Conservation (phyloP, 1,284 basidiomycete genomes). For the Schizophyllum amplum region DNA sequence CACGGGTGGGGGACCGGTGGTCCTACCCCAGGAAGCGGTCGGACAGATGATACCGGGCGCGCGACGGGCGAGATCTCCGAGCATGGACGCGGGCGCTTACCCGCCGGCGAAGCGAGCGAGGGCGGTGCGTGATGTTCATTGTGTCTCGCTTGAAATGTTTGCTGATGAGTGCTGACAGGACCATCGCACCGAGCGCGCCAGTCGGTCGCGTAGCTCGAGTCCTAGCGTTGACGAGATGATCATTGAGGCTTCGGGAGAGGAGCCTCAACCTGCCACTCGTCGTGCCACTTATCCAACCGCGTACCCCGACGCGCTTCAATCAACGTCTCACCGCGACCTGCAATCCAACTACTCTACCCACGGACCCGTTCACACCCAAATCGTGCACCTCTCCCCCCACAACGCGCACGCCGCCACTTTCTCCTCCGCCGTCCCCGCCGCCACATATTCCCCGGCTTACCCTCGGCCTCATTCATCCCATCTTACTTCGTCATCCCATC, state of each 20-base stretch:
- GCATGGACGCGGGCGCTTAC: not conserved
- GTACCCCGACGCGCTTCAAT: not conserved
- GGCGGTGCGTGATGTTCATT: not conserved
- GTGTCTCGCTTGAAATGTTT: not conserved
- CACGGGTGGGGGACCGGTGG: slow-evolving; percentile 33
- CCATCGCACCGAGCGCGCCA: not conserved
- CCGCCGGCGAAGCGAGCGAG: not conserved
- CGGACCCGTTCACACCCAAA: not conserved
- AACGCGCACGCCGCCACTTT: slow-evolving; percentile 16
- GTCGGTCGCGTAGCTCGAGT: not conserved
- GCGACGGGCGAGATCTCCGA: not conserved
- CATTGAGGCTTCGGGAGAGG: not conserved
- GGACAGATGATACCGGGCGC: not conserved
- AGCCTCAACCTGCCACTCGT: not conserved
- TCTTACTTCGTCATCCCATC: not conserved
- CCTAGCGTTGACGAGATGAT: not conserved
- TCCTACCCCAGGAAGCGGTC: slow-evolving; percentile 10
- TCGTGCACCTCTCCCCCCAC: slow-evolving; percentile 13
- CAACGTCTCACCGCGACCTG: not conserved
- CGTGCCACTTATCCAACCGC: not conserved
- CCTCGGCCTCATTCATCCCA: not conserved
- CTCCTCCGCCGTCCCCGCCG: not conserved
- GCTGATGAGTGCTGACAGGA: not conserved
- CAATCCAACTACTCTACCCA: not conserved
- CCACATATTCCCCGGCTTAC: not conserved